These are phyloP conservation scores for Neurospora sp. DNA, from an alignment of 495 filamentous ascomycete genomes.

Conservation along the genomic window DNA sequence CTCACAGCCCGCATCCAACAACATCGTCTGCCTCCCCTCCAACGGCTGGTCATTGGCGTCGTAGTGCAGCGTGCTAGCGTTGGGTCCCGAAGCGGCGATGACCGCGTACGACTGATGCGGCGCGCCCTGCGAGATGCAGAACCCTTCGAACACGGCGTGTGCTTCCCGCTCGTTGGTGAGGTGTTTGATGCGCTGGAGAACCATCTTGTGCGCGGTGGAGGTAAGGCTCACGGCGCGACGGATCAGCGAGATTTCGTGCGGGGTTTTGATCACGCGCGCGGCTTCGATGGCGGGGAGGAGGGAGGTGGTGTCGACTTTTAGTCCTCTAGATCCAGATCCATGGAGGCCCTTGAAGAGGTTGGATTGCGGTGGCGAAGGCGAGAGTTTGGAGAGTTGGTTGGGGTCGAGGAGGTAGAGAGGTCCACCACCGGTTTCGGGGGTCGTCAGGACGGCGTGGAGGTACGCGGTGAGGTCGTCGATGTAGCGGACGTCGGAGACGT, in stretches of 20 bases:
- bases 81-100: constrained; percentile 70
- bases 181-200: constrained; percentile 48
- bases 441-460: constrained; percentile 16
- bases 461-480: constrained; percentile 24
- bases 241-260: constrained; percentile 71
- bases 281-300: constrained; percentile 61
- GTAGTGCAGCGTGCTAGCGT: constrained; percentile 83
- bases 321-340: not conserved
- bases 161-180: constrained; percentile 74
- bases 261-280: constrained; percentile 65
- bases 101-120: constrained; percentile 76
- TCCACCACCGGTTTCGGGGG: constrained; percentile 9
- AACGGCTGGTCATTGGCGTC: constrained; percentile 64
- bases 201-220: constrained; percentile 58
- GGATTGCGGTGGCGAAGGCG: constrained; percentile 10
- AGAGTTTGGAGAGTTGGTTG: constrained; percentile 31
- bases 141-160: constrained; percentile 61
- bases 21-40: constrained; percentile 54
- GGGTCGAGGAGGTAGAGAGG: constrained; percentile 34
- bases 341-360: not conserved
- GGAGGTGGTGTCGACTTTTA: constrained; percentile 27
- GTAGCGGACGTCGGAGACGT: constrained; percentile 43
- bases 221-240: constrained; percentile 62
- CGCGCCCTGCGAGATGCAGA: constrained; percentile 59
- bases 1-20: constrained; percentile 79